phyloP scores from a whole-genome alignment of 768 basidiomycete species.

The Cystofilobasidium capitatum region DNA sequence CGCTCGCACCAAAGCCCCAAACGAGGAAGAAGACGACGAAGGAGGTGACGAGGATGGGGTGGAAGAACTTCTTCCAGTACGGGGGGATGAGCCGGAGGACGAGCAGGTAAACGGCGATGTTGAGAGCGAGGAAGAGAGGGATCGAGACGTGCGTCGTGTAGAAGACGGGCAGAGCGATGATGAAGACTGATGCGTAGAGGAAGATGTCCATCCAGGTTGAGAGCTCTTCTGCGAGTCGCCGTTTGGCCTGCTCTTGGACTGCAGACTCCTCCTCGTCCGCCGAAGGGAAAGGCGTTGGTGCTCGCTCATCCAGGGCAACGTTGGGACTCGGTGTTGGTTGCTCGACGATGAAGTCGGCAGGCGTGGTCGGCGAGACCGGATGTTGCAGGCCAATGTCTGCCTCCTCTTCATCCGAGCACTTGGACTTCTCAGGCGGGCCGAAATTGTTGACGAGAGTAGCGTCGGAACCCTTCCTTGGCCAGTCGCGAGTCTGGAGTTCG shows the following conservation, averaged over 20 bases:
- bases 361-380: not conserved
- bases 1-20: conserved; percentile 19
- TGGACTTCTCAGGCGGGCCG: not conserved
- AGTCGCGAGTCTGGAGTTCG: not conserved
- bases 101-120: conserved; percentile 22
- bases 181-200: conserved; percentile 1
- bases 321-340: not conserved
- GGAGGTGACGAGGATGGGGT: conserved; percentile 7
- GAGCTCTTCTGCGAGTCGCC: conserved; percentile 2
- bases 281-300: not conserved
- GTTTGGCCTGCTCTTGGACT: conserved; percentile 1
- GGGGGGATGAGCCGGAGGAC: conserved; percentile 1
- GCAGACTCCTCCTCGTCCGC: not conserved
- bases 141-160: conserved; percentile 15
- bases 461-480: not conserved
- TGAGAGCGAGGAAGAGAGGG: conserved; percentile 15
- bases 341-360: not conserved
- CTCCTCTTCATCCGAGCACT: not conserved
- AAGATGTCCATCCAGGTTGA: conserved; percentile 9
- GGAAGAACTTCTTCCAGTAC: not conserved
- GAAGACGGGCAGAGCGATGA: conserved; percentile 17
- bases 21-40: not conserved
- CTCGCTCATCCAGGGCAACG: not conserved
- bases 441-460: conserved; percentile 1
- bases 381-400: not conserved